phyloP scores from a whole-genome alignment of 352 stramenopile genomes.

The Pythium sp. region DNA sequence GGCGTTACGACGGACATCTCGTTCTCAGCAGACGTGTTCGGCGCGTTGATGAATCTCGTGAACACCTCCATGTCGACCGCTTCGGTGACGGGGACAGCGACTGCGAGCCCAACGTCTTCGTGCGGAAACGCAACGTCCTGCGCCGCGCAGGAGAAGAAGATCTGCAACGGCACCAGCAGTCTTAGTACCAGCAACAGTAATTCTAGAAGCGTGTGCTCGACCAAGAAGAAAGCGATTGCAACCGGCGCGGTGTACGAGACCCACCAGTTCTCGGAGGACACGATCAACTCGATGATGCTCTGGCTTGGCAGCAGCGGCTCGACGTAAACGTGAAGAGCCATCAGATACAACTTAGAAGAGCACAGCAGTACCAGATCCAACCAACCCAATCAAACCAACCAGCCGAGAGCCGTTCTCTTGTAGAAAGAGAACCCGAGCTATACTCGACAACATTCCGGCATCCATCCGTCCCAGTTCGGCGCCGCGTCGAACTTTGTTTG shows the following conservation, averaged over 20 bases:
- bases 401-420: not conserved
- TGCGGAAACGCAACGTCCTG: not conserved
- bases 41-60: conserved; percentile 30
- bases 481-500: not conserved
- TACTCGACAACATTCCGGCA: not conserved
- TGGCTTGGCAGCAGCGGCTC: conserved; percentile 23
- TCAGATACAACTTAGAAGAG: not conserved
- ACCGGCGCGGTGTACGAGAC: conserved; percentile 29
- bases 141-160: conserved; percentile 1
- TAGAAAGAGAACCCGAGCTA: not conserved
- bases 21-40: conserved; percentile 33
- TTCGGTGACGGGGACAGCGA: not conserved
- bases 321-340: not conserved
- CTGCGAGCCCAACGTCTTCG: not conserved
- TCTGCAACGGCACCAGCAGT: conserved; percentile 9
- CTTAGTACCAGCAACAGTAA: conserved; percentile 12
- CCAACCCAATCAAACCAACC: not conserved
- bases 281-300: conserved; percentile 38
- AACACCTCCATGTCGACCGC: conserved; percentile 34
- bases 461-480: not conserved
- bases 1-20: conserved; percentile 9
- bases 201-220: not conserved
- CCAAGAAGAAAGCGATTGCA: conserved; percentile 9
- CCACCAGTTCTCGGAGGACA: conserved; percentile 52
- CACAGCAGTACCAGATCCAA: conserved; percentile 11